A percentile compares a stretch with the other conserved stretches of the same genome.
phyloP scores from a whole-genome alignment of 306 rosid genomes.

The Quercus bicolor region DNA sequence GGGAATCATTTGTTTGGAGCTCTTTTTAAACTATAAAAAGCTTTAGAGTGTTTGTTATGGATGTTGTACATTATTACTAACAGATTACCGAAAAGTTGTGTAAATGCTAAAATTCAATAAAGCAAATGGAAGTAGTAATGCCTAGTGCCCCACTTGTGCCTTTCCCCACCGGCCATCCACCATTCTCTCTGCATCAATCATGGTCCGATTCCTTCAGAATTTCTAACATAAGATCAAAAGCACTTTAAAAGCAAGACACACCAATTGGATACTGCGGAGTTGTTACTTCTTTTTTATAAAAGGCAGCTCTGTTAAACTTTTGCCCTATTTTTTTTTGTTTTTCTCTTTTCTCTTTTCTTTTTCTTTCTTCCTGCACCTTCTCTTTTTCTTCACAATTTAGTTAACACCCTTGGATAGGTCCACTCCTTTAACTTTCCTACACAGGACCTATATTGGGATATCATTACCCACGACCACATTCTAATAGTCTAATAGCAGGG shows the following conservation, averaged over 20 bases:
- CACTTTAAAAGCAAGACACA: not conserved
- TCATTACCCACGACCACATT: not conserved
- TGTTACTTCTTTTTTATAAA: slow-evolving; percentile 13
- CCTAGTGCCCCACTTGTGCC: not conserved
- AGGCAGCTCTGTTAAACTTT: not conserved
- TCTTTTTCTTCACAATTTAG: not conserved
- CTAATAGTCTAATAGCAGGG: not conserved
- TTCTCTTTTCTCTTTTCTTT: not conserved
- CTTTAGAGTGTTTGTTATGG: not conserved
- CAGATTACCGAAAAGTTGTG: not conserved
- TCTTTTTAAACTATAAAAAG: not conserved
- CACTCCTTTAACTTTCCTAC: not conserved
- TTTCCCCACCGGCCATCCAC: not conserved
- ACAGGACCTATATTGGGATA: not conserved
- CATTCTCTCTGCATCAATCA: not conserved
- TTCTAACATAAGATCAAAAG: slow-evolving; percentile 9
- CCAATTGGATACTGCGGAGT: not conserved
- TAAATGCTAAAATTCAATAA: not conserved
- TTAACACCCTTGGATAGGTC: not conserved
- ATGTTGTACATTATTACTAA: not conserved
- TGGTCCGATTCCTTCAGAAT: slow-evolving; percentile 7
- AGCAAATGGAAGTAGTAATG: not conserved
- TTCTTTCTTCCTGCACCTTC: not conserved
- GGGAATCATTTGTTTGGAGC: not conserved
- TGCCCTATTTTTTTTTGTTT: not conserved